A percentile compares a stretch with the other conserved stretches of the same genome.
These are phyloP conservation scores for Phalaenopsis hybrid DNA, from an alignment of 116 monocot genomes.

Conservation along the genomic window DNA sequence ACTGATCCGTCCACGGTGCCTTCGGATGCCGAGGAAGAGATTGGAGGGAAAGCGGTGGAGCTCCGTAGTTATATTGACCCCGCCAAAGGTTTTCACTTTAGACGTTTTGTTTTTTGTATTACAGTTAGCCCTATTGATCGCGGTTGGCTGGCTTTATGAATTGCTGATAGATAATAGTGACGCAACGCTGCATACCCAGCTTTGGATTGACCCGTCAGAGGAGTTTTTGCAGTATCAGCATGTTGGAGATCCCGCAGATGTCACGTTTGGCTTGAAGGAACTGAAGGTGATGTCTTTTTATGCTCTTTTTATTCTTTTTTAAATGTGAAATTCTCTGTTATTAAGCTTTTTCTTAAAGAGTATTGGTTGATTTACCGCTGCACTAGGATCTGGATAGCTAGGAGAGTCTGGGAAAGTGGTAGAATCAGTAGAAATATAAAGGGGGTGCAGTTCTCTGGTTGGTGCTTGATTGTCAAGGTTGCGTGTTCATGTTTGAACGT, in stretches of 20 bases:
- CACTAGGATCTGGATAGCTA: not conserved
- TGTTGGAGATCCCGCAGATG: conserved; percentile 71
- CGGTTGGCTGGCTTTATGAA: conserved; percentile 7
- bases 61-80: conserved; percentile 88
- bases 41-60: conserved; percentile 89
- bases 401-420: not conserved
- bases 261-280: conserved; percentile 91
- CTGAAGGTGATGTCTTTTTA: conserved; percentile 47
- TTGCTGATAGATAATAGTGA: conserved; percentile 63
- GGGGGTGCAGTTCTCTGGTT: not conserved
- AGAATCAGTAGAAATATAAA: not conserved
- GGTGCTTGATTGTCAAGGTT: not conserved
- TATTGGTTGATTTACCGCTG: not conserved
- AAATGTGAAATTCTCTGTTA: not conserved
- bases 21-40: conserved; percentile 18
- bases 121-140: not conserved
- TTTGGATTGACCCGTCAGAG: conserved; percentile 91
- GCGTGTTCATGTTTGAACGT: too few relatives aligned
- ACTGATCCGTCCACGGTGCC: conserved; percentile 42
- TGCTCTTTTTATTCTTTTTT: not conserved
- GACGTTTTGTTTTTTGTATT: not conserved
- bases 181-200: conserved; percentile 74
- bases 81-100: conserved; percentile 52
- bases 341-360: not conserved
- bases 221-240: conserved; percentile 49